Percentiles rank a stretch among this genome's conserved stretches.
Conservation (phyloP, 139 green algal species). For the Tetradesmus obliquus region DNA sequence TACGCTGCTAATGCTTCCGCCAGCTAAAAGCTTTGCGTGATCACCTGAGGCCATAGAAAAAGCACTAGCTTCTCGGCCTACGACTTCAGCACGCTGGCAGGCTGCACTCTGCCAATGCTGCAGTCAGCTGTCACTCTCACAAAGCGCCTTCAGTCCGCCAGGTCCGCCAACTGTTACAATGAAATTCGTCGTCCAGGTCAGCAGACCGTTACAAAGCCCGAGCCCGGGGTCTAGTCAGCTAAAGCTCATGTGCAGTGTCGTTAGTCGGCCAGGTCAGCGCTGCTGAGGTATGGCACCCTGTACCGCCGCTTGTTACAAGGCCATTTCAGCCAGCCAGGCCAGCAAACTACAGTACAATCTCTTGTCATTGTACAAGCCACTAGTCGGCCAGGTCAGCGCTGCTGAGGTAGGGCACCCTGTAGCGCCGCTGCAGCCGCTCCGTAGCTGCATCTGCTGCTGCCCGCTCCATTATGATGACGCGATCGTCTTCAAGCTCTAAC, state of each 20-base stretch:
- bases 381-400: slow-evolving; percentile 35
- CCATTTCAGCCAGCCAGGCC: background rate
- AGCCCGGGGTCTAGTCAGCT: too few species aligned
- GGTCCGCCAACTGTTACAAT: too few species aligned
- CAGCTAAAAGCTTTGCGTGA: too few species aligned
- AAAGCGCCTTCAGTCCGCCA: too few species aligned
- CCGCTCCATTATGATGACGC: slow-evolving; percentile 70
- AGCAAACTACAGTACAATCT: background rate
- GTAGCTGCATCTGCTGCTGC: slow-evolving; percentile 34
- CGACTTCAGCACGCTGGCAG: too few species aligned
- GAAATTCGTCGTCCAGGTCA: too few species aligned
- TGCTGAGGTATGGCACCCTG: slow-evolving; percentile 32
- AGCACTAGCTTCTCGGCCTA: too few species aligned
- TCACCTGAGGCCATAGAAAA: too few species aligned
- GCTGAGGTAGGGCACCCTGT: slow-evolving; percentile 41
- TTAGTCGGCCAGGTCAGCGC: slow-evolving; percentile 29
- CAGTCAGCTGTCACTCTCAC: too few species aligned
- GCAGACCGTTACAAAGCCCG: too few species aligned
- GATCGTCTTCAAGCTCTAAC: slow-evolving; percentile 76
- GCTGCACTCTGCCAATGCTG: too few species aligned
- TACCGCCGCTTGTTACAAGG: slow-evolving; percentile 17
- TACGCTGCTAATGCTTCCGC: too few species aligned
- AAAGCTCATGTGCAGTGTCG: background rate
- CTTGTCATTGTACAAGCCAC: background rate
- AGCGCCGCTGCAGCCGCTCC: slow-evolving; percentile 38